Conservation (phyloP, 148 eudicot species). For the Hydrangea macrophylla region DNA sequence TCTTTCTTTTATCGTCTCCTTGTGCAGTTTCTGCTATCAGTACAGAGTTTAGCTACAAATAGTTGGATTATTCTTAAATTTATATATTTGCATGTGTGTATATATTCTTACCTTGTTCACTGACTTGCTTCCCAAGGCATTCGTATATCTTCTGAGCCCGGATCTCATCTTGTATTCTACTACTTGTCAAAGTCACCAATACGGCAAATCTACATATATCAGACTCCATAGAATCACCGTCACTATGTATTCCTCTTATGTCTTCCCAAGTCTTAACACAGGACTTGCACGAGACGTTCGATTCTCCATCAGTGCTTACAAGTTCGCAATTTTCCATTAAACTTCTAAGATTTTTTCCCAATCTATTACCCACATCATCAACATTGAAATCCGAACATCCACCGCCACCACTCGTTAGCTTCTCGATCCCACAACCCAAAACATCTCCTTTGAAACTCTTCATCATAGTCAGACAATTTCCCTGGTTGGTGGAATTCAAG, state of each 20-base stretch:
- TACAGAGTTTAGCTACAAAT: neutral
- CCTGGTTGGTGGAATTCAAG: constrained; percentile 18
- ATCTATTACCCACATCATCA: constrained; percentile 1
- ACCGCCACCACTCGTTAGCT: constrained; percentile 16
- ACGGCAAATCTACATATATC: constrained; percentile 24
- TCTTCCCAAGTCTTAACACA: constrained; percentile 16
- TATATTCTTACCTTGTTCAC: constrained; percentile 1
- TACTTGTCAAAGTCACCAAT: constrained; percentile 19
- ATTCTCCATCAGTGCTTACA: neutral
- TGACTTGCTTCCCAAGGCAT: constrained; percentile 11
- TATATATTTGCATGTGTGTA: too few species aligned
- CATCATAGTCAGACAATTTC: constrained; percentile 12
- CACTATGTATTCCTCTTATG: constrained; percentile 3
- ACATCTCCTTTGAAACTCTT: neutral
- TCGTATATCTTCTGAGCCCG: constrained; percentile 12
- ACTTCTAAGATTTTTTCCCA: neutral
- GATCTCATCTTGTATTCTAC: constrained; percentile 3
- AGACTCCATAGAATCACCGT: constrained; percentile 8
- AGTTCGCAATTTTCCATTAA: constrained; percentile 13
- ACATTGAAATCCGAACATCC: constrained; percentile 17
- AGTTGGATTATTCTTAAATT: too few species aligned
- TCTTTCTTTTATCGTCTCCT: neutral
- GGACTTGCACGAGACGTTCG: constrained; percentile 5
- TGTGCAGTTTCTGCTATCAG: neutral
- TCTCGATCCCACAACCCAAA: constrained; percentile 18